These are phyloP conservation scores for Helianthus tuberosus DNA, from an alignment of 129 eudicot species.

Conservation along the genomic window DNA sequence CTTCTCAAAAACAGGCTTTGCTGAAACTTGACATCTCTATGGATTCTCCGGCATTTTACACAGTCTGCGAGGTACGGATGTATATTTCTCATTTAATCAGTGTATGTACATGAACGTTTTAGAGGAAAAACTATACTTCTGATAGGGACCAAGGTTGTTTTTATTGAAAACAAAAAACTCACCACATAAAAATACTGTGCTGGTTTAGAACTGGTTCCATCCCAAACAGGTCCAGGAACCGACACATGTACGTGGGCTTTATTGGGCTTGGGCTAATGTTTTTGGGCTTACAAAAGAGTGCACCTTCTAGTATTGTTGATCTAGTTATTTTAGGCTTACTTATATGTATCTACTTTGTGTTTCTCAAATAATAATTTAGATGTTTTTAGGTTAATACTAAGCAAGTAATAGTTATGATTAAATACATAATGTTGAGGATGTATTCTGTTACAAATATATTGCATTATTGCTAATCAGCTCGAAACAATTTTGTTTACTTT, in stretches of 20 bases:
- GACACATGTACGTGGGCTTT: not conserved
- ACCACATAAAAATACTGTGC: not conserved
- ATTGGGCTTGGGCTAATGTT: not conserved
- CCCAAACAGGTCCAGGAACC: not conserved
- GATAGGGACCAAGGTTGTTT: not conserved
- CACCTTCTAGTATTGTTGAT: not conserved
- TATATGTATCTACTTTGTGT: not conserved
- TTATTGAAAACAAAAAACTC: not conserved
- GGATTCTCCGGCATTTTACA: constrained; percentile 92
- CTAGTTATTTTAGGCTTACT: not conserved
- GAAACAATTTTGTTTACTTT: too few relatives aligned
- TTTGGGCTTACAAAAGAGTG: not conserved
- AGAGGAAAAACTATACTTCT: constrained; percentile 12
- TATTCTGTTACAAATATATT: too few relatives aligned
- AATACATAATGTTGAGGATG: not conserved
- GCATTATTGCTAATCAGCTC: too few relatives aligned
- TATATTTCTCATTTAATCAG: not conserved
- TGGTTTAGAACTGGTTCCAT: constrained; percentile 3
- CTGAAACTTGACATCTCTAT: constrained; percentile 70
- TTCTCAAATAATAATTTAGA: not conserved
- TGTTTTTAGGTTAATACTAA: too few relatives aligned
- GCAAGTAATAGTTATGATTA: not conserved
- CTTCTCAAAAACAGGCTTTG: constrained; percentile 59
- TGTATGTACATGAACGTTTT: not conserved
- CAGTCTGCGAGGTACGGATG: constrained; percentile 83